A percentile compares a stretch with the other conserved stretches of the same genome.
Evolutionary conservation across 805 yeast genomes (phyloP).

Genomic region (Nadsonia fulvescens): DNA sequence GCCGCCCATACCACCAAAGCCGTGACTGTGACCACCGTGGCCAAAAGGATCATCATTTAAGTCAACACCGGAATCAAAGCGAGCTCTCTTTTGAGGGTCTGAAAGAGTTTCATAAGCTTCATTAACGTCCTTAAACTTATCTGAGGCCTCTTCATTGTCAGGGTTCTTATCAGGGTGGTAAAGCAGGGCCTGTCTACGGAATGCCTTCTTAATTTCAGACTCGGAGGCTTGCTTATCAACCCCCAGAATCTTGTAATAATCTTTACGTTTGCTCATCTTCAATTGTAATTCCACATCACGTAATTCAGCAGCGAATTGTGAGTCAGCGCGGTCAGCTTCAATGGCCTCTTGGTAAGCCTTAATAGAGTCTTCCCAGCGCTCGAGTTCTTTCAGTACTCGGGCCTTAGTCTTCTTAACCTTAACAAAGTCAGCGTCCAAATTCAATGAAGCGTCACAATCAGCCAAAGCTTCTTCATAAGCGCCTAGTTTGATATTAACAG

Average conservation of each 20-base stretch:
- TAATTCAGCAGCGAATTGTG: slow-evolving; percentile 19
- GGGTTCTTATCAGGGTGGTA: slow-evolving; percentile 75
- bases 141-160: slow-evolving; percentile 56
- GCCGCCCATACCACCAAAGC: slow-evolving; percentile 42
- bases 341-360: slow-evolving; percentile 20
- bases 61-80: slow-evolving; percentile 81
- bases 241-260: slow-evolving; percentile 46
- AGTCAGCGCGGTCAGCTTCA: slow-evolving; percentile 22
- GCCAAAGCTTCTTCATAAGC: slow-evolving; percentile 58
- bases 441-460: slow-evolving; percentile 58
- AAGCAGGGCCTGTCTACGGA: slow-evolving; percentile 50
- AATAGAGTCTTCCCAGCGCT: slow-evolving; percentile 23
- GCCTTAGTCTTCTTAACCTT: slow-evolving; percentile 35
- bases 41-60: slow-evolving; percentile 27
- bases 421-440: slow-evolving; percentile 44
- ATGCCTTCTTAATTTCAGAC: slow-evolving; percentile 52
- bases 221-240: slow-evolving; percentile 31
- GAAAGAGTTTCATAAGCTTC: slow-evolving; percentile 73
- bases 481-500: slow-evolving; percentile 63
- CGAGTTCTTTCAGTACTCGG: slow-evolving; percentile 22
- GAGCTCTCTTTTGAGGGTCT: slow-evolving; percentile 73
- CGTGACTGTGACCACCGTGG: slow-evolving; percentile 47
- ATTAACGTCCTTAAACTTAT: slow-evolving; percentile 81
- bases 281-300: slow-evolving; percentile 24
- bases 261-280: slow-evolving; percentile 24